A percentile compares a stretch with the other conserved stretches of the same genome.
Evolutionary conservation across 139 green algal genomes (phyloP).

Genomic region (Deuterostichococcus epilithicus): DNA sequence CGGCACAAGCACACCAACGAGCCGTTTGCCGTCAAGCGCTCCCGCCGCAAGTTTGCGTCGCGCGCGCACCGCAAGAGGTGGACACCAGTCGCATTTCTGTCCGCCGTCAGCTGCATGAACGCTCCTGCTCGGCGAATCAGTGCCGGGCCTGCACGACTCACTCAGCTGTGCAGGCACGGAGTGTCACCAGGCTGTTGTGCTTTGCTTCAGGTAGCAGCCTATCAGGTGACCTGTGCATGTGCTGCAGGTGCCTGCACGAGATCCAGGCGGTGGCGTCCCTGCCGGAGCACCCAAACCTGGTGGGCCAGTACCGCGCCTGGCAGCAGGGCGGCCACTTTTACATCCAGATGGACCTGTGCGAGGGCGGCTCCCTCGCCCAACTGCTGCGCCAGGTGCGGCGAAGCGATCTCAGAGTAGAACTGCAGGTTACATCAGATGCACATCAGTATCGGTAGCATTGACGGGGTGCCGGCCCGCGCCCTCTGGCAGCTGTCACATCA

Average conservation of each 20-base stretch:
- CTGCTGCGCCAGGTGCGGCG: slow-evolving; percentile 11
- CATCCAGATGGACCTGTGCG: slow-evolving; percentile 64
- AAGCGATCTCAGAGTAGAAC: too few species aligned
- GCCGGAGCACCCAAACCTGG: slow-evolving; percentile 64
- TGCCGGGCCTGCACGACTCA: neutral
- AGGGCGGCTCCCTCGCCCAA: slow-evolving; percentile 41
- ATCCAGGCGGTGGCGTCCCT: slow-evolving; percentile 60
- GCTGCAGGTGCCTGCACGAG: slow-evolving; percentile 51
- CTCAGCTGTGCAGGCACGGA: neutral
- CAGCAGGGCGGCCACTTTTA: slow-evolving; percentile 77
- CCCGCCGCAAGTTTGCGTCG: slow-evolving; percentile 28
- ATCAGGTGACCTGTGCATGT: neutral
- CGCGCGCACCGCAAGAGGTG: slow-evolving; percentile 46
- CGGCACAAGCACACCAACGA: slow-evolving; percentile 38
- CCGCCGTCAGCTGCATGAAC: neutral
- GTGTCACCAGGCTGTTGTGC: neutral
- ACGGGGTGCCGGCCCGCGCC: too few species aligned
- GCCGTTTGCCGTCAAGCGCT: slow-evolving; percentile 59
- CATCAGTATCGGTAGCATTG: too few species aligned
- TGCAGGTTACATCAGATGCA: too few species aligned
- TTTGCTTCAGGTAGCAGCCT: neutral
- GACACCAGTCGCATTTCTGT: neutral
- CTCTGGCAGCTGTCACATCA: too few species aligned
- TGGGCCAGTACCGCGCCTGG: slow-evolving; percentile 70
- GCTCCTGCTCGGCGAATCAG: neutral